These are phyloP conservation scores for Pythium oligandrum DNA, from an alignment of 352 stramenopile species.

Conservation along the genomic window DNA sequence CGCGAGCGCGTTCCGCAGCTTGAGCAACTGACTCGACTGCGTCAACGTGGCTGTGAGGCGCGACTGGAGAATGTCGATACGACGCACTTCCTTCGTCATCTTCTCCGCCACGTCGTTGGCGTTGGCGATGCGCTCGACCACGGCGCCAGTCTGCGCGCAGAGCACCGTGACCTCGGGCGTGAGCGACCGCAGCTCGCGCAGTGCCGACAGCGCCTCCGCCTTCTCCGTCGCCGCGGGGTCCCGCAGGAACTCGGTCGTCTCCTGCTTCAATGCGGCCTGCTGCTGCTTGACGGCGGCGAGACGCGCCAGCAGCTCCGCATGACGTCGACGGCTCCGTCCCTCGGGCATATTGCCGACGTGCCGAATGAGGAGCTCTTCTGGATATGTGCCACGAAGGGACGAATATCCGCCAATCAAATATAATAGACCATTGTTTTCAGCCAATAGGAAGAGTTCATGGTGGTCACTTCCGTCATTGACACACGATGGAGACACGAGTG, in stretches of 20 bases:
- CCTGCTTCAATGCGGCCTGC: conserved; percentile 30
- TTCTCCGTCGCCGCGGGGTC: conserved; percentile 45
- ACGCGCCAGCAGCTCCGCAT: conserved; percentile 53
- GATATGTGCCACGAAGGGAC: too few species aligned
- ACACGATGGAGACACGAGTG: conserved; percentile 32
- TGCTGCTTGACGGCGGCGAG: conserved; percentile 42
- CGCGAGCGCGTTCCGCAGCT: conserved; percentile 70
- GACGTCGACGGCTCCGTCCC: conserved; percentile 22
- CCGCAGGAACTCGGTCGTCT: conserved; percentile 35
- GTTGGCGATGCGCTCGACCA: conserved; percentile 81
- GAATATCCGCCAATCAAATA: conserved; percentile 16
- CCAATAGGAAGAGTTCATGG: background rate
- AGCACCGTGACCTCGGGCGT: conserved; percentile 67
- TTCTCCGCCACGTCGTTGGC: conserved; percentile 87
- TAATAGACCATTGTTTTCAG: background rate
- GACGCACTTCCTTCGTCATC: conserved; percentile 83
- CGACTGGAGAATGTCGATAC: conserved; percentile 77
- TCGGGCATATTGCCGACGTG: too few species aligned
- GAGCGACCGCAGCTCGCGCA: conserved; percentile 53
- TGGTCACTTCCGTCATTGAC: too few species aligned
- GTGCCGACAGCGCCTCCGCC: conserved; percentile 31
- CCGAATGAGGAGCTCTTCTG: too few species aligned
- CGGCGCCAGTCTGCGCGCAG: conserved; percentile 66
- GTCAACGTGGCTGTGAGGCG: conserved; percentile 52
- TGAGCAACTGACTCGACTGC: conserved; percentile 67